Base-by-base conservation (phyloP, 2,329 filamentous ascomycete genomes). In the Pseudogymnoascus sp. region DNA sequence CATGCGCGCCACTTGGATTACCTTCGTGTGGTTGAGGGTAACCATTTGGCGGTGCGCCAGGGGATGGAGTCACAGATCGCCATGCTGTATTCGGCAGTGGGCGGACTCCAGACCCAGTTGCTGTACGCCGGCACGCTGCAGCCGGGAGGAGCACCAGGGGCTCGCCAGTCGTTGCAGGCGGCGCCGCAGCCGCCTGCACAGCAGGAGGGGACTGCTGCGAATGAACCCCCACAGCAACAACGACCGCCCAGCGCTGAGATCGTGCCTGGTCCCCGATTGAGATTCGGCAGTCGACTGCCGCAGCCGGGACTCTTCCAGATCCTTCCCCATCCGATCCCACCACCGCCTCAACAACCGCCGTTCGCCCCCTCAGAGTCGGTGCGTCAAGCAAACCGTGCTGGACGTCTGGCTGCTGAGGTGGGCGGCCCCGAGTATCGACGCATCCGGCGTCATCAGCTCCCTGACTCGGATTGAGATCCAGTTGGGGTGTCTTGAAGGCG, bases 261-360 rank as follows among this genome's bases (percentile, higher is more conserved):
- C 41, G 41, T 30, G n/a, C 41, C n/a, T 11, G 41, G 41, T 30
- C 41, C 41, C 14, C 41, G 41, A 4, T 22, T 16, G 14, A 28
- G 41, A 28, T 50, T n/a, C 22, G 41, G 41, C 41, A 50, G 41
- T 30, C 41, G 41, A 2, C 41, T 50, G 41, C 14, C 41, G 6
- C 12, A 28, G n/a, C 41, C 41, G 14, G 41, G 41, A 50, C 41
- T 50, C 41, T 50, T 50, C 41, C 41, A 50, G 41, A 50, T 50
- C 41, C 41, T 50, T 14, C 22, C 41, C 8, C 41, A 50, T 22
- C 41, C 22, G 22, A 30, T 50, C 41, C 41, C 41, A 14, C 41
- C 30, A 4, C 41, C 22, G 22, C 41, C 41, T 4, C 41, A 30
- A 8, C 41, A 50, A 16, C 41, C 41, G 3, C 41, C 41, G 12